Evolutionary conservation across 1,139 yeast genomes (phyloP), one percentile per base, ranked within the genome.

Genomic region (Suhomyces terraborum): DNA sequence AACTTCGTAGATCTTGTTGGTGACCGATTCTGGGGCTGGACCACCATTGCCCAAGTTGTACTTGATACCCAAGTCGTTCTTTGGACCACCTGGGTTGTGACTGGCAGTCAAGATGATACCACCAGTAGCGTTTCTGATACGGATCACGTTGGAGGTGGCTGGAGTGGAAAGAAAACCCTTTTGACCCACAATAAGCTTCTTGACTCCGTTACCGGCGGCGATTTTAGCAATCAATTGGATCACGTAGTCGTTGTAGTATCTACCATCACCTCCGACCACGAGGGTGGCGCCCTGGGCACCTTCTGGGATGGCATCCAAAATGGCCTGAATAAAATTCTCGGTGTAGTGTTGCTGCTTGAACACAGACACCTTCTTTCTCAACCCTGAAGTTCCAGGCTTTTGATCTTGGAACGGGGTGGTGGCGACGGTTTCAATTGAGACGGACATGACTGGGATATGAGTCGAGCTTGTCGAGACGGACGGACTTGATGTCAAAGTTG

Each of bases 1-100:
- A 29, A 72, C 77, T 46, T 83, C 93, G 67, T 69, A 93, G 58
- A 93, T 93, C 64, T 82, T 79, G 68, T 94, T 78, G 20, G 98
- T 93, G 48, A 93, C 94, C 14, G 85, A 71, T 64, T 93, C 98
- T 4, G 98, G 98, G n/a, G 98, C 98, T 29, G 98, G 98, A 2
- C 97, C 98, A 50, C 98, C 98, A 59, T 93, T 91, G 49, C 88
- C 80, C 65, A 94, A 74, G 66, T 93, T 93, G 73, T 93, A 93
- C 72, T 93, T 93, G 72, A 93, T 93, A 45, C 98, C 98, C 64
- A 91, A 79, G 61, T 93, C 98, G 49, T 88, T 82, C 26, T 76
- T 68, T 46, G 97, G 97, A 6, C 98, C 98, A 62, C 98, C 98
- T n/a, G 98, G 98, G 66, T 93, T 93, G 67, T 93, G 98, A 25